A percentile compares a stretch with the other conserved stretches of the same genome.
phyloP scores from a whole-genome alignment of 1,139 yeast species.

The Trichomonascaceae sp. region DNA sequence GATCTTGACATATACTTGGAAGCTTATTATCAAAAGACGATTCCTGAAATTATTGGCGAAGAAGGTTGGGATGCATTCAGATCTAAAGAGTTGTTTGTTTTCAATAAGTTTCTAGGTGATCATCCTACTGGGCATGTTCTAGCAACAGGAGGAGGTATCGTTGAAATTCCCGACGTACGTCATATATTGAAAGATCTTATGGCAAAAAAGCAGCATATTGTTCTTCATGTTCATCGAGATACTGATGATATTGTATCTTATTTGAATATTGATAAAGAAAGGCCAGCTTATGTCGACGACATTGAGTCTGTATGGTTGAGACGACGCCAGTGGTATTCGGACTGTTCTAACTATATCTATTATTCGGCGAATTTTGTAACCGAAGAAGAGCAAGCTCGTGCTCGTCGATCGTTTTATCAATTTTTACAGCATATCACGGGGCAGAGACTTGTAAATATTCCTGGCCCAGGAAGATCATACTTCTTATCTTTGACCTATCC shows the following conservation, averaged over 20 bases:
- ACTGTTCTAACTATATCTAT: conserved; percentile 70
- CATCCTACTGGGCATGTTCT: conserved; percentile 58
- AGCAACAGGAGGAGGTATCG: conserved; percentile 97
- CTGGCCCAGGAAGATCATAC: conserved; percentile 49
- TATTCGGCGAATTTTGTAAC: conserved; percentile 67
- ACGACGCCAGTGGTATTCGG: conserved; percentile 74
- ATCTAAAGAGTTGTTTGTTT: conserved; percentile 53
- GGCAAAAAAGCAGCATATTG: conserved; percentile 55
- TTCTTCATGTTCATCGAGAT: conserved; percentile 85
- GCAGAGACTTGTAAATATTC: conserved; percentile 36
- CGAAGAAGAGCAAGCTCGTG: conserved; percentile 48
- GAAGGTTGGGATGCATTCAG: conserved; percentile 90
- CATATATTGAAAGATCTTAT: conserved; percentile 50
- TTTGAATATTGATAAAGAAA: conserved; percentile 65
- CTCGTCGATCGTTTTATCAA: conserved; percentile 54
- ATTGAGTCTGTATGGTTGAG: conserved; percentile 76
- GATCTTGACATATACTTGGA: conserved; percentile 79
- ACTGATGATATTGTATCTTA: conserved; percentile 73
- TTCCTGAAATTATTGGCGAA: conserved; percentile 59
- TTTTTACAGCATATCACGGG: conserved; percentile 67
- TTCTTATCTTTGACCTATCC: conserved; percentile 68
- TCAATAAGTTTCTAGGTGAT: conserved; percentile 45
- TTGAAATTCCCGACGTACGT: conserved; percentile 70
- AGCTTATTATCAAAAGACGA: conserved; percentile 45
- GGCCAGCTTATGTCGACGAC: conserved; percentile 78